Percentiles rank a stretch among this genome's conserved stretches.
Conservation (phyloP, 768 basidiomycete genomes). For the Tricholoma flavovirens region DNA sequence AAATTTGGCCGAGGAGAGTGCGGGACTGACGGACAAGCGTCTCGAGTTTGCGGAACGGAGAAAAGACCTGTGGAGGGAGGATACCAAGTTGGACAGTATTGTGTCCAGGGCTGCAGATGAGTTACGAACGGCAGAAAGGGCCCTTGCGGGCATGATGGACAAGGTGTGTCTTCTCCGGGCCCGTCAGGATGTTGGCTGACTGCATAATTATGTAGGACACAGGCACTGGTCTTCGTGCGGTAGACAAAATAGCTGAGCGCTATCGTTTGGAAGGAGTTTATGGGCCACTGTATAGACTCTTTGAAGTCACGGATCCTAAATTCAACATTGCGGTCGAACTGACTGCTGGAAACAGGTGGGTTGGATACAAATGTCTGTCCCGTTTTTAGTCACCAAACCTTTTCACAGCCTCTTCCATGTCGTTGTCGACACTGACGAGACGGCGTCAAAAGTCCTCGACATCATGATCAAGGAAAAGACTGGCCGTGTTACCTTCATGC, state of each 20-base stretch:
- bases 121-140: slow-evolving; percentile 72
- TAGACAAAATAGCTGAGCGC: slow-evolving; percentile 77
- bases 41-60: slow-evolving; percentile 69
- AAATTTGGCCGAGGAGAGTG: slow-evolving; percentile 57
- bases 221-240: slow-evolving; percentile 78
- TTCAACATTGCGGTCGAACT: slow-evolving; percentile 92
- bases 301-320: slow-evolving; percentile 80
- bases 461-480: slow-evolving; percentile 91
- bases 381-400: neutral
- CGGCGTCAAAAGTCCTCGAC: slow-evolving; percentile 86
- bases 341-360: slow-evolving; percentile 90
- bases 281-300: slow-evolving; percentile 90
- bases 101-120: slow-evolving; percentile 76
- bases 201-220: slow-evolving; percentile 62
- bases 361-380: neutral
- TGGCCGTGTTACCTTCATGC: slow-evolving; percentile 97
- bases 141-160: slow-evolving; percentile 90
- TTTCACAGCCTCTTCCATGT: slow-evolving; percentile 83
- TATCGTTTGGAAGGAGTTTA: slow-evolving; percentile 79
- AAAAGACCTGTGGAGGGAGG: slow-evolving; percentile 94
- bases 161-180: slow-evolving; percentile 45
- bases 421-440: slow-evolving; percentile 95
- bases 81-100: slow-evolving; percentile 78
- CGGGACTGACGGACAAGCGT: slow-evolving; percentile 59
- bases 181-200: neutral